A percentile compares a stretch with the other conserved stretches of the same genome.
phyloP scores from a whole-genome alignment of 208 protist species.

The Naegleria gruberi region DNA sequence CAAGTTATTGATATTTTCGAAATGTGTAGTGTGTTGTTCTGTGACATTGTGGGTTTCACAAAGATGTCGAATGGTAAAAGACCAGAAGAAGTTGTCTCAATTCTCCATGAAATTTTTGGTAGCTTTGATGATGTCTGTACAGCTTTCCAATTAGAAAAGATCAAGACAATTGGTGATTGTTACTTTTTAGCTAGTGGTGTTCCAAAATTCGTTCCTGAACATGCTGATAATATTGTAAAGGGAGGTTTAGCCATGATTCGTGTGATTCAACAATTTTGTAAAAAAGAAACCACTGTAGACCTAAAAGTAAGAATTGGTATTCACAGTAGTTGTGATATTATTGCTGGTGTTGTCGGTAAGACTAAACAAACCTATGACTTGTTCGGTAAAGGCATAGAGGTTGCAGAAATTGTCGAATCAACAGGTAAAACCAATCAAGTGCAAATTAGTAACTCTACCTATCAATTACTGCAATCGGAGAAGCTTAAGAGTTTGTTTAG shows the following conservation, averaged over 20 bases:
- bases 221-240: neutral
- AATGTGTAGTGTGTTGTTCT: neutral
- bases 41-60: constrained; percentile 13
- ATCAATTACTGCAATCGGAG: neutral
- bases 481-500: neutral
- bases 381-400: neutral
- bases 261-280: neutral
- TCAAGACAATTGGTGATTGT: constrained; percentile 51
- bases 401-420: neutral
- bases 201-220: neutral
- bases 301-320: neutral
- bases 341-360: constrained; percentile 14
- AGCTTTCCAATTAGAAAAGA: constrained; percentile 47
- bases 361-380: constrained; percentile 21
- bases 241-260: neutral
- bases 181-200: neutral
- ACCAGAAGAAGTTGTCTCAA: constrained; percentile 34
- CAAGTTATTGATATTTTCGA: neutral
- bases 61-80: neutral
- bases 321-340: neutral
- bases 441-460: neutral
- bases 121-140: constrained; percentile 48
- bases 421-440: neutral
- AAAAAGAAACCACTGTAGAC: neutral
- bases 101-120: constrained; percentile 47